Conservation (phyloP, 805 yeast species). For the Ogataea nitratoaversa region DNA sequence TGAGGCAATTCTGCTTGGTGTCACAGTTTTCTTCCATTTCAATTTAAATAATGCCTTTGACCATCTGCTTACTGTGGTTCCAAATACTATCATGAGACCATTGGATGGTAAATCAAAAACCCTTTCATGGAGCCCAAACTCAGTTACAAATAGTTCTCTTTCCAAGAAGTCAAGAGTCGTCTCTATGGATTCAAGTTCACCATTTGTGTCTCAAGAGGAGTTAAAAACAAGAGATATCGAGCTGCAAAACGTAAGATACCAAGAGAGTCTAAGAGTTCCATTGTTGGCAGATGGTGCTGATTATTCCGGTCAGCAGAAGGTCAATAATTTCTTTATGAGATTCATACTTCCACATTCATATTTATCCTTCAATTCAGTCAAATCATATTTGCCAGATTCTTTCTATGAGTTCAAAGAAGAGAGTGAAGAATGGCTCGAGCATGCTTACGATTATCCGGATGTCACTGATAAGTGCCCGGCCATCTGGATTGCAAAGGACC, state of each 20-base stretch:
- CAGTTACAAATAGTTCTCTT: neutral
- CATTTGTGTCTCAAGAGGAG: conserved; percentile 17
- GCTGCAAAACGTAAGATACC: neutral
- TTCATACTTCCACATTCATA: conserved; percentile 55
- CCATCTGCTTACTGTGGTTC: conserved; percentile 51
- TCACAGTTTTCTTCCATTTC: conserved; percentile 67
- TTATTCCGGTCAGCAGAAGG: conserved; percentile 21
- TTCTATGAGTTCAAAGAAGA: conserved; percentile 45
- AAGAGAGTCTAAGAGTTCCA: conserved; percentile 38
- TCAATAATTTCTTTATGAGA: conserved; percentile 30
- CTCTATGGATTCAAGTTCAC: conserved; percentile 12
- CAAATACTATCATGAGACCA: conserved; percentile 72
- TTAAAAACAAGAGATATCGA: neutral
- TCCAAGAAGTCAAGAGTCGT: neutral
- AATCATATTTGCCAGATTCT: conserved; percentile 54
- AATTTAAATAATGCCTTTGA: conserved; percentile 65
- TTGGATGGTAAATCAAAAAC: conserved; percentile 67
- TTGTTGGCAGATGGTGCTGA: conserved; percentile 66
- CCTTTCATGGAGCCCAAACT: conserved; percentile 41
- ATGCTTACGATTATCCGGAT: conserved; percentile 77
- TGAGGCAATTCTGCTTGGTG: conserved; percentile 58
- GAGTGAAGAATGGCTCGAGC: conserved; percentile 42
- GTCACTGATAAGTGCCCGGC: conserved; percentile 63
- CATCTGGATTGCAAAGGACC: conserved; percentile 92
- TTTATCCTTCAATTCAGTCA: conserved; percentile 43